Conservation (phyloP, 345 rosid genomes). For the Dipteronia dyeriana region DNA sequence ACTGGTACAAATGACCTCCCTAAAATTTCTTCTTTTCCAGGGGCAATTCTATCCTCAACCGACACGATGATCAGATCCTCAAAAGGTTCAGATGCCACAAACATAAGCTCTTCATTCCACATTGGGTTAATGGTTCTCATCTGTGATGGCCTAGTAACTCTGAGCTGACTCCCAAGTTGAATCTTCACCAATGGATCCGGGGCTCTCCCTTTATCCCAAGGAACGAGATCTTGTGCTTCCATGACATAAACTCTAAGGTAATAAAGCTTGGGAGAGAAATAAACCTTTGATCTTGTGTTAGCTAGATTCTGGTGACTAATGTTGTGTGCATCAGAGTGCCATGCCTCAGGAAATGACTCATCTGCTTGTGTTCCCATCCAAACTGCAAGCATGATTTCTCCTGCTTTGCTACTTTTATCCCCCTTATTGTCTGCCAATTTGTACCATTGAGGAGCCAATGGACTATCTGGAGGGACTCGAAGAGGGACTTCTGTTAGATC, state of each 20-base stretch:
- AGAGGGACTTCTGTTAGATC: slow-evolving; percentile 76
- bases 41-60: slow-evolving; percentile 72
- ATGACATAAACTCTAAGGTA: slow-evolving; percentile 73
- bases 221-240: slow-evolving; percentile 85
- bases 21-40: slow-evolving; percentile 72
- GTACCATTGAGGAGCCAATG: slow-evolving; percentile 97
- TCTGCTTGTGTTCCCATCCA: slow-evolving; percentile 99
- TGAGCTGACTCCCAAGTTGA: slow-evolving; percentile 61
- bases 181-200: slow-evolving; percentile 69
- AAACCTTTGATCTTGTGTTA: slow-evolving; percentile 83
- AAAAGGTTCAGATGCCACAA: slow-evolving; percentile 92
- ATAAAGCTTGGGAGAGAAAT: slow-evolving; percentile 89
- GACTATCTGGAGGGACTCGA: slow-evolving; percentile 91
- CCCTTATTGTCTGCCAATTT: slow-evolving; percentile 67
- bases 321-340: slow-evolving; percentile 96
- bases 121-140: slow-evolving; percentile 57
- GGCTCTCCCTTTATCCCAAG: slow-evolving; percentile 58
- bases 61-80: slow-evolving; percentile 71
- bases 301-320: slow-evolving; percentile 68
- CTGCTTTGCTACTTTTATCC: slow-evolving; percentile 45
- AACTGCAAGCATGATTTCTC: slow-evolving; percentile 93
- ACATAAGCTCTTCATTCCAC: slow-evolving; percentile 87
- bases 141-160: slow-evolving; percentile 51
- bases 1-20: slow-evolving; percentile 58
- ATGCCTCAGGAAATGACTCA: slow-evolving; percentile 90